Evolutionary conservation across 2,329 filamentous ascomycete genomes (phyloP), one percentile per base, ranked within the genome.

Genomic region (Didymellaceae sp.): DNA sequence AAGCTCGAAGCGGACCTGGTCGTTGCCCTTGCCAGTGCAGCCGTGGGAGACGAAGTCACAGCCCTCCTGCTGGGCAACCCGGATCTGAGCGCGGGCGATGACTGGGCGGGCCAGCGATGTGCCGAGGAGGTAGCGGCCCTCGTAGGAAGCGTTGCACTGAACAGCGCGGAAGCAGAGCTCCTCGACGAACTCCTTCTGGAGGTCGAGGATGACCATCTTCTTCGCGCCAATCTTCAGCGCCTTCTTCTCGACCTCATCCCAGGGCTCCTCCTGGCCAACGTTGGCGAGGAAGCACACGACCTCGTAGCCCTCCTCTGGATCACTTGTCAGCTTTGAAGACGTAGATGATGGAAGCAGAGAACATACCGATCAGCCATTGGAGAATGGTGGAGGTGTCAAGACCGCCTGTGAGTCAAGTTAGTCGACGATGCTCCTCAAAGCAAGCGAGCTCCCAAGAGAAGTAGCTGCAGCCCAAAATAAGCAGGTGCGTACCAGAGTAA

Each of bases 161-260:
- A 94, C 83, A 55, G 90, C 89, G 43, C 83, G 86, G 82, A 87
- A 92, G 79, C 87, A 88, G 34, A 94, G 81, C 78, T 93, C 83
- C 63, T 91, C 87, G 61, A 94, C 84, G 67, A 94, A 92, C 75
- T 90, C 87, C 62, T 80, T 80, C 65, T 85, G 84, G 45, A 93
- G 80, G 72, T 94, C 83, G 57, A 79, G 75, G 51, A 82, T 77
- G 69, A 80, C 74, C 73, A 86, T 83, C 76, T 84, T 82, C 75
- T 82, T 77, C 17, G 87, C 87, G 65, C 87, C 87, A 57, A 90
- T 83, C 74, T 82, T 82, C 57, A 84, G 68, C 45, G 87, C 88
- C 82, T 92, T 91, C 69, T 82, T 81, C 75, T 88, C 83, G 51
- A 88, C 89, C 63, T 72, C 68, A 26, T 72, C 70, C 68, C 65